Evolutionary conservation across 768 basidiomycete genomes (phyloP).

Genomic region (Dioszegia aurantiaca): DNA sequence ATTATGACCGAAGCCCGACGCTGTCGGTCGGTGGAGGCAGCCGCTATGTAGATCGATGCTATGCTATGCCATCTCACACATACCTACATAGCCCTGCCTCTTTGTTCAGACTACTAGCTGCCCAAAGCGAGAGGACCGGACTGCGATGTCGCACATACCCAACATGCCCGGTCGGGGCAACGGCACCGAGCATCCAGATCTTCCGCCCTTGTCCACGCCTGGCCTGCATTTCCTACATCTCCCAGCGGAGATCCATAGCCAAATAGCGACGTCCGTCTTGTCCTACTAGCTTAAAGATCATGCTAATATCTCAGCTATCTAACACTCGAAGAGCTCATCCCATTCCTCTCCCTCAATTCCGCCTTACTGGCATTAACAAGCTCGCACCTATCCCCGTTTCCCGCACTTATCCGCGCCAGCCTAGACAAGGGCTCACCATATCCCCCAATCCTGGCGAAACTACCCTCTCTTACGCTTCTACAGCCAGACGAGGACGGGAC

Average conservation of each 20-base stretch:
- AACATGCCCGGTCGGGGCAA: neutral
- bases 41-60: too few species aligned
- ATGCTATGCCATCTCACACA: too few species aligned
- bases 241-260: slow-evolving; percentile 42
- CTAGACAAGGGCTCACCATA: slow-evolving; percentile 34
- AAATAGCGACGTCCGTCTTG: slow-evolving; percentile 41
- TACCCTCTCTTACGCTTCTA: slow-evolving; percentile 32
- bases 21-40: too few species aligned
- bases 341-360: slow-evolving; percentile 36
- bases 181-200: neutral
- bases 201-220: neutral
- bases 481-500: slow-evolving; percentile 28
- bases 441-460: slow-evolving; percentile 26
- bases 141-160: neutral
- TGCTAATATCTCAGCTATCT: slow-evolving; percentile 32
- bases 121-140: too few species aligned
- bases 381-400: slow-evolving; percentile 39
- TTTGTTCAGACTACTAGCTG: too few species aligned
- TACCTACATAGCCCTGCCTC: too few species aligned
- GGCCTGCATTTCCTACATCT: slow-evolving; percentile 27
- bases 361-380: slow-evolving; percentile 30
- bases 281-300: neutral
- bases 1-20: too few species aligned
- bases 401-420: slow-evolving; percentile 20
- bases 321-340: slow-evolving; percentile 28